Conservation (phyloP, 2,329 filamentous ascomycete species). For the Fusarium liriodendri region DNA sequence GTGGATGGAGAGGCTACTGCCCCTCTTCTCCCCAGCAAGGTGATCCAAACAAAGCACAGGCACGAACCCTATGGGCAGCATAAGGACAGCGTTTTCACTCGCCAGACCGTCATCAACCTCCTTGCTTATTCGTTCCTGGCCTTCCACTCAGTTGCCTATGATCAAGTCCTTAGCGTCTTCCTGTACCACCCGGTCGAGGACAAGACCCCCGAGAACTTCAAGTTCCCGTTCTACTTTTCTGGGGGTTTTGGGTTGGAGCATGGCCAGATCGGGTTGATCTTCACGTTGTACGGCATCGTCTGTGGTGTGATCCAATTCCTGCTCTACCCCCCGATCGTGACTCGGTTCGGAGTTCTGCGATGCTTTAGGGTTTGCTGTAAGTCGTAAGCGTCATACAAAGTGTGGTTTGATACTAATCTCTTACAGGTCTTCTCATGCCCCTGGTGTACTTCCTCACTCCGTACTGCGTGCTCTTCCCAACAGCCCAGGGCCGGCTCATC, state of each 20-base stretch:
- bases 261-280: constrained; percentile 83
- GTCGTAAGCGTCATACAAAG: constrained; percentile 23
- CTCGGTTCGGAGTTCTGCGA: constrained; percentile 76
- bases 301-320: constrained; percentile 89
- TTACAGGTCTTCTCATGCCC: constrained; percentile 73
- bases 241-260: constrained; percentile 83
- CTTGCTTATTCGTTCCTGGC: constrained; percentile 83
- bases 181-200: constrained; percentile 77
- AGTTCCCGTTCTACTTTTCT: constrained; percentile 82
- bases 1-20: constrained; percentile 68
- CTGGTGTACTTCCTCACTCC: constrained; percentile 84
- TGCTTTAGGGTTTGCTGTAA: constrained; percentile 75
- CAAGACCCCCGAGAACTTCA: constrained; percentile 67
- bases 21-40: constrained; percentile 59
- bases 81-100: constrained; percentile 75
- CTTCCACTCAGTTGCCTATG: constrained; percentile 84
- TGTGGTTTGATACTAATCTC: background rate
- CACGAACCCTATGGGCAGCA: constrained; percentile 44
- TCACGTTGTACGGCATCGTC: constrained; percentile 82
- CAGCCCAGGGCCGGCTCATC: constrained; percentile 61
- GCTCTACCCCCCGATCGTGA: constrained; percentile 81
- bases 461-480: constrained; percentile 75
- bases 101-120: constrained; percentile 80
- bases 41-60: constrained; percentile 38
- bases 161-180: constrained; percentile 90